Base-by-base conservation (phyloP, 2,329 filamentous ascomycete genomes). In the Hypoxylon sp. region DNA sequence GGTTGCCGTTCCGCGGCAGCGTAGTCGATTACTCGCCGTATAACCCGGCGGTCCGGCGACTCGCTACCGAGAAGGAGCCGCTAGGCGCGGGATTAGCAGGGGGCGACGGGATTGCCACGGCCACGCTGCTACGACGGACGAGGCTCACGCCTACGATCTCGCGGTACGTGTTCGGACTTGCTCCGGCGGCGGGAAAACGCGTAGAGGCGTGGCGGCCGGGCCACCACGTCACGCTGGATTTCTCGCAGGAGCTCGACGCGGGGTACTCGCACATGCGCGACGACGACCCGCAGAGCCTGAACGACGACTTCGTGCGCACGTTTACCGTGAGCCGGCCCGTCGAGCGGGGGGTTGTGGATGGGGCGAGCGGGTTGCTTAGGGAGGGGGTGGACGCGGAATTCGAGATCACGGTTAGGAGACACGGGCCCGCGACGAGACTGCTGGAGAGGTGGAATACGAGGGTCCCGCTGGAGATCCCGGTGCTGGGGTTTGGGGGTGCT, bases 211-310 rank as follows among this genome's bases (percentile, higher is more conserved):
- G 91, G 85, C 80, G 76, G 22, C 81, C 91, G 0, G 93, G 92
- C 0, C 91, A 96, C 72, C 92, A 95, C 76, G 85, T 91, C 17
- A 93, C 91, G 1, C 77, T 97, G 2, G 88, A 91, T 63, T 93
- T 96, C 71, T 81, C 83, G 11, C 75, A 81, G 0, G 88, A 94
- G 70, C 79, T 97, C 1, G 87, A 91, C 66, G 76, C 82, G 10
- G 93, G 93, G 0, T 97, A 93, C 76, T 86, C 84, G 50, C 93
- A 97, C 74, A 97, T 97, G 93, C 82, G 88, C 2, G 89, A 96
- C 66, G 87, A 91, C 59, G 92, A 96, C 68, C 93, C 93, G 4
- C 84, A 84, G 67, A 91, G 88, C 69, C 75, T 97, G 15, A 97
- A 97, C 70, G 93, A 97, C 73, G 92, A 97, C 73, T 94, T 87